These are phyloP conservation scores for Solanum medicagineum DNA, from an alignment of 257 asterid genomes.

Conservation along the genomic window DNA sequence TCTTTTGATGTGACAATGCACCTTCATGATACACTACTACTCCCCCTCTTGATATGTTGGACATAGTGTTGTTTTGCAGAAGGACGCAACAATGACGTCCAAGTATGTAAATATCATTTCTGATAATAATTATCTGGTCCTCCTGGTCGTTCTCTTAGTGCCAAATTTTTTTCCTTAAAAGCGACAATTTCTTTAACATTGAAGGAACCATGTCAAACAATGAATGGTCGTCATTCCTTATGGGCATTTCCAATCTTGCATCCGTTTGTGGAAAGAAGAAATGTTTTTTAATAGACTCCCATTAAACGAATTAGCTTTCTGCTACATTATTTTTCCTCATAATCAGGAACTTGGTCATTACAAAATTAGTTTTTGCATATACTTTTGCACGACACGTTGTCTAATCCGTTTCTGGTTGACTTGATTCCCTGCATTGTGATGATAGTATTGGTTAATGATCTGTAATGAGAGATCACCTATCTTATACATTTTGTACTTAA, in stretches of 20 bases:
- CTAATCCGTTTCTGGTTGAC: neutral
- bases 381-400: neutral
- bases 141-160: neutral
- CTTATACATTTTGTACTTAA: neutral
- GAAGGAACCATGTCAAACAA: neutral
- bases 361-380: neutral
- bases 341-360: neutral
- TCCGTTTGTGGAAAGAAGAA: neutral
- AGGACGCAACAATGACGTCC: neutral
- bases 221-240: neutral
- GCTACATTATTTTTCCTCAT: neutral
- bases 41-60: neutral
- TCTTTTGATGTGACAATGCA: neutral
- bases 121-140: neutral
- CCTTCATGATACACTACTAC: neutral
- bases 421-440: neutral
- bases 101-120: neutral
- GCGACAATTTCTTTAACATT: neutral
- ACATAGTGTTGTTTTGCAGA: neutral
- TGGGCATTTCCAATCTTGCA: neutral
- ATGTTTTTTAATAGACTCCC: neutral
- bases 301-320: neutral
- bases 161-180: neutral
- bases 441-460: neutral
- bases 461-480: neutral